Conservation (phyloP, 2,329 filamentous ascomycete species). For the Decorospora gaudefroyi region DNA sequence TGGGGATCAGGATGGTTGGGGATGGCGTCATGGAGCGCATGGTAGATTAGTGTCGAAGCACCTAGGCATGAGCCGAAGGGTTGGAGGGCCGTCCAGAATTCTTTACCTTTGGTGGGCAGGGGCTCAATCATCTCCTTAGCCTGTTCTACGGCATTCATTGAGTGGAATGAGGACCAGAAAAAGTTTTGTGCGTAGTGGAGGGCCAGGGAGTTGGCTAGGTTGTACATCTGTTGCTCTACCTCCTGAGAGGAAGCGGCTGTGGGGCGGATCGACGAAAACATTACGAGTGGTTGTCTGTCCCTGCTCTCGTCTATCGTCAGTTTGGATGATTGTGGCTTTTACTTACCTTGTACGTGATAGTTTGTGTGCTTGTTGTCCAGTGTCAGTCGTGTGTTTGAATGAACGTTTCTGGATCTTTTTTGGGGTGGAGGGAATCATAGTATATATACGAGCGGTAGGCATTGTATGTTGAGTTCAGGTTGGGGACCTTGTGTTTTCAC, state of each 20-base stretch:
- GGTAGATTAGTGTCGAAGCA: neutral
- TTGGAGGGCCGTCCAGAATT: neutral
- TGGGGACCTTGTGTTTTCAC: too few species aligned
- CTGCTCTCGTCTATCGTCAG: too few species aligned
- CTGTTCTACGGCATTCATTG: slow-evolving; percentile 5
- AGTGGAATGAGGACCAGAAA: slow-evolving; percentile 5
- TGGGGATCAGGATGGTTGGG: neutral
- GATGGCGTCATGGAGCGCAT: neutral
- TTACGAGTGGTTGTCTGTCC: too few species aligned
- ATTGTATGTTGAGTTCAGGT: too few species aligned
- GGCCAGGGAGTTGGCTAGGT: neutral
- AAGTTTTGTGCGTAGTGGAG: slow-evolving; percentile 3
- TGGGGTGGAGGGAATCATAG: too few species aligned
- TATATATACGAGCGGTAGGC: too few species aligned
- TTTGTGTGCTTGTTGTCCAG: too few species aligned
- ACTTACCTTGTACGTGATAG: too few species aligned
- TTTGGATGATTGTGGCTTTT: too few species aligned
- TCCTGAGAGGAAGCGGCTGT: neutral
- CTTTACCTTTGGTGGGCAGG: neutral
- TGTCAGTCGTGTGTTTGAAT: too few species aligned
- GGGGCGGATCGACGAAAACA: neutral
- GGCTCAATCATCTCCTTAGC: neutral
- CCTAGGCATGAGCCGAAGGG: neutral
- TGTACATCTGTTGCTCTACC: neutral
- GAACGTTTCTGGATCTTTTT: too few species aligned